These are phyloP conservation scores for Streptanthus diversifolius DNA, from an alignment of 345 rosid species.

Conservation along the genomic window DNA sequence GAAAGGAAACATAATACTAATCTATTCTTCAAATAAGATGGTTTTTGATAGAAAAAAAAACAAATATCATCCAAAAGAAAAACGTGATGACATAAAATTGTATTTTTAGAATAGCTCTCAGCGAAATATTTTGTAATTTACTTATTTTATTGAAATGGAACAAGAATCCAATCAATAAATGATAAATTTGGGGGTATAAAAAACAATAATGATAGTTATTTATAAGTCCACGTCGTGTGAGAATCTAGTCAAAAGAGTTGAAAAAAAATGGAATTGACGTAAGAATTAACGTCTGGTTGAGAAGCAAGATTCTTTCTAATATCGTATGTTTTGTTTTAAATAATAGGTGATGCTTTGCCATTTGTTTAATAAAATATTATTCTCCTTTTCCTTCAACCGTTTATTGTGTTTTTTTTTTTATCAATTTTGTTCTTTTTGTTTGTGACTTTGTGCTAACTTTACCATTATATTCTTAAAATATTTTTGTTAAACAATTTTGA, in stretches of 20 bases:
- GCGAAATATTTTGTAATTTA: neutral
- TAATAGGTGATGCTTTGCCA: slow-evolving; percentile 12
- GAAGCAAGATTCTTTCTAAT: neutral
- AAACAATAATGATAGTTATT: neutral
- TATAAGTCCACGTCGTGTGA: neutral
- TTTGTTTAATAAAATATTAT: neutral
- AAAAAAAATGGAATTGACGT: neutral
- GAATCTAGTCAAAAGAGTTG: slow-evolving; percentile 12
- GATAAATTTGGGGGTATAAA: neutral
- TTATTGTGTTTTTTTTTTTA: neutral
- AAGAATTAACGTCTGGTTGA: slow-evolving; percentile 20
- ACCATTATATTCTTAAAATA: neutral
- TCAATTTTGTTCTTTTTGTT: neutral
- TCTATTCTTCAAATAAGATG: neutral
- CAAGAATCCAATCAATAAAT: neutral
- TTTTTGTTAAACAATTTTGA: neutral
- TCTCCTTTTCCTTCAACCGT: slow-evolving; percentile 6
- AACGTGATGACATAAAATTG: neutral
- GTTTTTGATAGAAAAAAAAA: neutral
- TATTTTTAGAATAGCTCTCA: neutral
- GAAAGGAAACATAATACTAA: neutral
- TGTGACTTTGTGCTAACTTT: neutral
- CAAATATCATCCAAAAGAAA: neutral
- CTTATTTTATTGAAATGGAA: neutral
- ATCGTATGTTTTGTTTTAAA: neutral